Conservation (phyloP, 2,329 filamentous ascomycete genomes). For the Fusarium sp. region DNA sequence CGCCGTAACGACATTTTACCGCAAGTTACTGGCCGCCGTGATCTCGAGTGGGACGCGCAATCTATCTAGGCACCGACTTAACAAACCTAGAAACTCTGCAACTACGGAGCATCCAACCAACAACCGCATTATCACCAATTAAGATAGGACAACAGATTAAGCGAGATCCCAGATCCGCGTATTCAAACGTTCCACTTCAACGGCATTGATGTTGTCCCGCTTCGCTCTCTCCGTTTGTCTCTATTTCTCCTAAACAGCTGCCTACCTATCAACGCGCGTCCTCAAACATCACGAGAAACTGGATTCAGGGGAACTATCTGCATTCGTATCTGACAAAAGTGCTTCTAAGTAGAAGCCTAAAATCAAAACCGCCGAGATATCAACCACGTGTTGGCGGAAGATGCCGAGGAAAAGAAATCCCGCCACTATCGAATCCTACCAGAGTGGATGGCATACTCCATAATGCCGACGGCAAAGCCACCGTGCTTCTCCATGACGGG, state of each 20-base stretch:
- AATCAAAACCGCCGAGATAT: background rate
- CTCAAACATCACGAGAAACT: background rate
- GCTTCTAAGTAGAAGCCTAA: background rate
- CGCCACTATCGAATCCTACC: background rate
- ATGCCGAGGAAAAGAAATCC: background rate
- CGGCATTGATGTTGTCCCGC: background rate
- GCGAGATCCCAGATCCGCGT: background rate
- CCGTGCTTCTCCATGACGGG: slow-evolving; percentile 19
- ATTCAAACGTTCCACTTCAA: background rate
- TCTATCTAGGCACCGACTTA: background rate
- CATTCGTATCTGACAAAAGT: background rate
- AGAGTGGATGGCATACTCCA: slow-evolving; percentile 2
- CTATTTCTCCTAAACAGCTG: background rate
- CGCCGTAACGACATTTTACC: background rate
- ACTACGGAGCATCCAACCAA: background rate
- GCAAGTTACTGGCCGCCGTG: background rate
- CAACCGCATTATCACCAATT: background rate
- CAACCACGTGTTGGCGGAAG: background rate
- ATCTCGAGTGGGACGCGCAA: background rate
- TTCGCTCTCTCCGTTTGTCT: background rate
- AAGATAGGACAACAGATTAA: background rate
- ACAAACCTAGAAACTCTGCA: background rate
- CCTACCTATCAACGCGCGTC: background rate
- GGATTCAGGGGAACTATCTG: background rate
- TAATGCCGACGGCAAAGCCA: background rate